Conservation (phyloP, 257 asterid species). For the Solanum paucissectum region DNA sequence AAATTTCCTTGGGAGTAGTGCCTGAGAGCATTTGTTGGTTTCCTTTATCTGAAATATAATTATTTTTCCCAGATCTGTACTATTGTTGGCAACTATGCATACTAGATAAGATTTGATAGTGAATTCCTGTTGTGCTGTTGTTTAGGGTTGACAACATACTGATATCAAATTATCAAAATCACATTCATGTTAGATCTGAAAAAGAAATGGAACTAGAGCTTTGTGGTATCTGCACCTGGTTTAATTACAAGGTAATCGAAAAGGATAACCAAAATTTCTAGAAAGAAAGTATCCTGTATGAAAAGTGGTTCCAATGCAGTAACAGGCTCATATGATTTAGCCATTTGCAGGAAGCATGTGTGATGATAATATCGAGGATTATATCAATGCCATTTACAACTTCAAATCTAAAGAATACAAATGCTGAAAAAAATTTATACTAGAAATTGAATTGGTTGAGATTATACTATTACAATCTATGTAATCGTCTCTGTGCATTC, state of each 20-base stretch:
- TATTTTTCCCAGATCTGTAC: no score
- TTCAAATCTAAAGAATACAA: not conserved
- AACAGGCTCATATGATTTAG: not conserved
- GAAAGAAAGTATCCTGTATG: not conserved
- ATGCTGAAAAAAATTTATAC: not conserved
- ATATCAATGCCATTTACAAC: conserved; percentile 3
- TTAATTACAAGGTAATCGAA: not conserved
- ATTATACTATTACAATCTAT: not conserved
- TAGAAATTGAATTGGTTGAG: not conserved
- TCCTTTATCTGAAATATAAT: no score
- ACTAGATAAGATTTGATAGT: not conserved
- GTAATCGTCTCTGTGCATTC: not conserved
- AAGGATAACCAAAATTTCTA: not conserved
- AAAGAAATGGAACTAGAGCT: not conserved
- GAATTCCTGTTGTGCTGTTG: not conserved
- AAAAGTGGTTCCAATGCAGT: not conserved
- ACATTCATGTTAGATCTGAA: not conserved
- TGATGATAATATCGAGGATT: not conserved
- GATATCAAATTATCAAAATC: not conserved
- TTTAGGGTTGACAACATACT: not conserved
- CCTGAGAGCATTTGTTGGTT: no score
- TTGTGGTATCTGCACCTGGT: not conserved
- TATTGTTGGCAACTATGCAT: not conserved
- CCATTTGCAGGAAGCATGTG: not conserved
- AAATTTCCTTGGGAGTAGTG: no score